Conservation (phyloP, 1,284 basidiomycete species). For the Volvariella surrecta region DNA sequence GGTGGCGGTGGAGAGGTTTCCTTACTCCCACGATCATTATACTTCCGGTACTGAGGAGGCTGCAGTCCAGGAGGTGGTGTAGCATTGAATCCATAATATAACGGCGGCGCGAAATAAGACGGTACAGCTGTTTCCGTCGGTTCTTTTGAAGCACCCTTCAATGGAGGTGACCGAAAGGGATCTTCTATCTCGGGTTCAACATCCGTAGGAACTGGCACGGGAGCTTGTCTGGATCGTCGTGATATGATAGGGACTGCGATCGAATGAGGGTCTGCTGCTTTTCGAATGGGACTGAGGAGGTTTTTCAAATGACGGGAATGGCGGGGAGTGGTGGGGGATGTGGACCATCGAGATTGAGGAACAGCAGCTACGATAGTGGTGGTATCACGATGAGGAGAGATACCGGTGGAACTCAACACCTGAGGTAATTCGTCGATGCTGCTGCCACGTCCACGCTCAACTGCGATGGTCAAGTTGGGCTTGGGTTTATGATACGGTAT, state of each 20-base stretch:
- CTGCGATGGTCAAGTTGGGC: slow-evolving; percentile 12
- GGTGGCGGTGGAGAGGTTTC: slow-evolving; percentile 12
- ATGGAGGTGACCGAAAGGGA: slow-evolving; percentile 4
- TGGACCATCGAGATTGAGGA: slow-evolving; percentile 12
- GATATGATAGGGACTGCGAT: slow-evolving; percentile 7
- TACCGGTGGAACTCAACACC: not conserved
- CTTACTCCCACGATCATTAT: not conserved
- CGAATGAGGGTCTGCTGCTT: not conserved
- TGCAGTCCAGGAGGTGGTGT: slow-evolving; percentile 12
- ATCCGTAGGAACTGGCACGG: slow-evolving; percentile 14
- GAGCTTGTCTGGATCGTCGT: slow-evolving; percentile 3
- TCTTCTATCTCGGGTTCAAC: slow-evolving; percentile 11
- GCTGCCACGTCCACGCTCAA: slow-evolving; percentile 19
- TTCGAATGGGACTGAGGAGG: not conserved
- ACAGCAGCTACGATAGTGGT: slow-evolving; percentile 11
- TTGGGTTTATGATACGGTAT: not conserved
- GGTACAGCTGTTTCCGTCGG: slow-evolving; percentile 2
- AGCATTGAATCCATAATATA: slow-evolving; percentile 43
- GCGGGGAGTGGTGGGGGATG: slow-evolving; percentile 13
- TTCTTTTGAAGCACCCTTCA: not conserved
- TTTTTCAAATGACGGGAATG: slow-evolving; percentile 12
- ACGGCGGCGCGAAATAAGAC: slow-evolving; percentile 21
- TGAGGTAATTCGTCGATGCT: not conserved
- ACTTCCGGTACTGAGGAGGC: not conserved
- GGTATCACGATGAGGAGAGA: slow-evolving; percentile 9